These are phyloP conservation scores for Suillus alpinus DNA, from an alignment of 768 basidiomycete genomes.

Conservation along the genomic window DNA sequence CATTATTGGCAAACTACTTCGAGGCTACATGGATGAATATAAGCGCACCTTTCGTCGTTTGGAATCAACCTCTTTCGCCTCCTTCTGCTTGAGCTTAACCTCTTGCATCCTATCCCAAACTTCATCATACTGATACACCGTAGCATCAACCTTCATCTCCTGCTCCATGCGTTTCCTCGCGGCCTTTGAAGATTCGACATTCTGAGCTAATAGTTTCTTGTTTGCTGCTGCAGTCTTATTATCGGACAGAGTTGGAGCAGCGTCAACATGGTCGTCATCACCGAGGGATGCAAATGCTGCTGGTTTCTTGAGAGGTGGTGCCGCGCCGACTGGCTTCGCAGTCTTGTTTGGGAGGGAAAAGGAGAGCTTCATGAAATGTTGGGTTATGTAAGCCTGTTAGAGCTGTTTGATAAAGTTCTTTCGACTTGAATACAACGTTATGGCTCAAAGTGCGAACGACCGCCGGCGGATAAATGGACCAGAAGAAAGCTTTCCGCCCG, in stretches of 20 bases:
- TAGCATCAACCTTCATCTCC: constrained; percentile 75
- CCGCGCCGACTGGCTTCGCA: constrained; percentile 53
- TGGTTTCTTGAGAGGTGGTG: constrained; percentile 54
- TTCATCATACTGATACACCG: constrained; percentile 94
- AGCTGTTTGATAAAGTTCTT: neutral
- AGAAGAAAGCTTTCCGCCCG: constrained; percentile 71
- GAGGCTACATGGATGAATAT: neutral
- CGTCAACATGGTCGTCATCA: constrained; percentile 54
- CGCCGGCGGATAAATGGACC: constrained; percentile 89
- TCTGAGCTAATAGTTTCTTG: constrained; percentile 57
- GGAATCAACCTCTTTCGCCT: constrained; percentile 70
- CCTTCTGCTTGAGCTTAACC: constrained; percentile 71
- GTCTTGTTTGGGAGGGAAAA: constrained; percentile 66
- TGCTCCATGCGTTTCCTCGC: constrained; percentile 72
- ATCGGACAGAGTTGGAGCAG: constrained; percentile 42
- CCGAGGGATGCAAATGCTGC: constrained; percentile 61
- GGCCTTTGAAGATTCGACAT: constrained; percentile 59
- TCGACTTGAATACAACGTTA: constrained; percentile 14
- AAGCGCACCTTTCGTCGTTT: constrained; percentile 72
- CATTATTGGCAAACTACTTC: constrained; percentile 14
- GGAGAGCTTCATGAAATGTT: constrained; percentile 75
- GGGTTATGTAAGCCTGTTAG: constrained; percentile 21
- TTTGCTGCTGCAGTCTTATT: constrained; percentile 43
- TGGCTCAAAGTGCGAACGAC: constrained; percentile 67
- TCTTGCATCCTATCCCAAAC: constrained; percentile 96